Evolutionary conservation across 306 rosid species (phyloP).

Genomic region (Nissolia schottii): DNA sequence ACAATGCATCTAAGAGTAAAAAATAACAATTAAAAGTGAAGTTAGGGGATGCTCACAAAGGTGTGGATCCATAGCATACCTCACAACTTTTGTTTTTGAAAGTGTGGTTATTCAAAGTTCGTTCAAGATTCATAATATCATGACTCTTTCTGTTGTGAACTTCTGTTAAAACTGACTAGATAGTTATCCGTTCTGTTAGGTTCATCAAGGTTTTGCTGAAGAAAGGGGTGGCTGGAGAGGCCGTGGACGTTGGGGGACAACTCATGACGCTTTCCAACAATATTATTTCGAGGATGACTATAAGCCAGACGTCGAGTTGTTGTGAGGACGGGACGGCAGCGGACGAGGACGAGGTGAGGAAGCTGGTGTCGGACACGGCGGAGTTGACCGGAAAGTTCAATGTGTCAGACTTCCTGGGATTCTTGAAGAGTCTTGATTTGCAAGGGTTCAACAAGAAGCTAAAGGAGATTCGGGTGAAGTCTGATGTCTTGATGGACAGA

Average conservation of each 20-base stretch:
- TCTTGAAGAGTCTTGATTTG: constrained; percentile 49
- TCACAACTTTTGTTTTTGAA: no score
- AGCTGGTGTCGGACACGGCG: constrained; percentile 31
- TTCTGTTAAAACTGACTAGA: no score
- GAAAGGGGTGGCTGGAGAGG: constrained; percentile 24
- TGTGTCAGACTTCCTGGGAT: constrained; percentile 47
- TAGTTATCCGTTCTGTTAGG: no score
- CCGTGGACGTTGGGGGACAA: constrained; percentile 38
- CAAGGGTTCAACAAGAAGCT: constrained; percentile 38
- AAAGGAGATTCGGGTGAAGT: constrained; percentile 23
- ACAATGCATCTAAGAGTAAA: no score
- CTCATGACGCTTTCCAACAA: constrained; percentile 29
- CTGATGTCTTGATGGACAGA: constrained; percentile 43
- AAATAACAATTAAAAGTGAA: no score
- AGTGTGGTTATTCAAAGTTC: no score
- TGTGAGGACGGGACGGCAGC: constrained; percentile 33
- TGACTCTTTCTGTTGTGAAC: no score
- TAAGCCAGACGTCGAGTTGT: constrained; percentile 30
- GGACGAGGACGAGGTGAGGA: constrained; percentile 22
- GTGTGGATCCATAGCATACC: no score
- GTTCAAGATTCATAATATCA: no score
- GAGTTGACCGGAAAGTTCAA: constrained; percentile 43
- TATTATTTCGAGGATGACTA: constrained; percentile 49
- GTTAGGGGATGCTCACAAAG: no score
- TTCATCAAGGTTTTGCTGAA: constrained; percentile 4